phyloP scores from a whole-genome alignment of 164 flowering plant genomes.

The Macadamia tetraphylla region DNA sequence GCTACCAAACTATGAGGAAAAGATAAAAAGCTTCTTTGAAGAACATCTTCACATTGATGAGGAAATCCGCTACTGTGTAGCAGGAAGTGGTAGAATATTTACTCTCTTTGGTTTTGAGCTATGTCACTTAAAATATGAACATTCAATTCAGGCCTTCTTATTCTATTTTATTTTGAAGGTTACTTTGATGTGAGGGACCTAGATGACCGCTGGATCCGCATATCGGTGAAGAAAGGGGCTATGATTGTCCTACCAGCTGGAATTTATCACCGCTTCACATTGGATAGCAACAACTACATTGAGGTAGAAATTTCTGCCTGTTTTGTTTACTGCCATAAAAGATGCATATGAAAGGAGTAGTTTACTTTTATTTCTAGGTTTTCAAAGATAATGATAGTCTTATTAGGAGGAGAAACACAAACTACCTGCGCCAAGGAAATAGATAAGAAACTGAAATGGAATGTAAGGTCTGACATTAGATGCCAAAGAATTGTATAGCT shows the following conservation, averaged over 20 bases:
- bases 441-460: too few species aligned
- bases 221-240: conserved; percentile 89
- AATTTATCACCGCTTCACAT: conserved; percentile 90
- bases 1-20: conserved; percentile 91
- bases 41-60: conserved; percentile 99
- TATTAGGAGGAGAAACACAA: too few species aligned
- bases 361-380: too few species aligned
- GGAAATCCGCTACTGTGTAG: conserved; percentile 94
- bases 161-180: conserved; percentile 38
- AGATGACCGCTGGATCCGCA: conserved; percentile 83
- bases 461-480: too few species aligned
- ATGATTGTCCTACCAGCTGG: conserved; percentile 97
- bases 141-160: background rate
- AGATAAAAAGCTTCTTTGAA: conserved; percentile 85
- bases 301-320: conserved; percentile 47
- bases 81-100: conserved; percentile 76
- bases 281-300: conserved; percentile 88
- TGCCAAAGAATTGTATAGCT: too few species aligned
- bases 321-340: background rate
- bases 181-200: conserved; percentile 91
- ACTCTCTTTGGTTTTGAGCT: background rate
- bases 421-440: too few species aligned
- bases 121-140: background rate
- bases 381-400: too few species aligned
- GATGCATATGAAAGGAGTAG: too few species aligned